A percentile compares a stretch with the other conserved stretches of the same genome.
Conservation (phyloP, 305 asterid genomes). For the Fraxinus dipetala region DNA sequence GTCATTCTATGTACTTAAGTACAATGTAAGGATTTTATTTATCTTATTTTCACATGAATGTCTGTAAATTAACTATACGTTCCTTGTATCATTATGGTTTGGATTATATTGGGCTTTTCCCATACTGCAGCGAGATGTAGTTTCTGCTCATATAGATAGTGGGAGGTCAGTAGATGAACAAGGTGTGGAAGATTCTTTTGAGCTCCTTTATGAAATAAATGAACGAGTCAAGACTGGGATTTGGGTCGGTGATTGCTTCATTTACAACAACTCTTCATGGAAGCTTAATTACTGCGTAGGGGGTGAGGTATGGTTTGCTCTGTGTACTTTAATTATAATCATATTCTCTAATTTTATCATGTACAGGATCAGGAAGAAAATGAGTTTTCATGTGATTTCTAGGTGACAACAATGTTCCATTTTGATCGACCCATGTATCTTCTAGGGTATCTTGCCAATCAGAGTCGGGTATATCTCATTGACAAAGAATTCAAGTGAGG, state of each 20-base stretch:
- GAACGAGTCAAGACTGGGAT: slow-evolving; percentile 94
- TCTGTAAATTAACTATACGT: neutral
- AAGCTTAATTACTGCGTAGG: slow-evolving; percentile 97
- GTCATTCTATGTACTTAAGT: slow-evolving; percentile 67
- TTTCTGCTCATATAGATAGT: slow-evolving; percentile 81
- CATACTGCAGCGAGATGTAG: slow-evolving; percentile 81
- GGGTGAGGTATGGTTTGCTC: slow-evolving; percentile 73
- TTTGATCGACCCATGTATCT: slow-evolving; percentile 97
- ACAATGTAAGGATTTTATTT: slow-evolving; percentile 48
- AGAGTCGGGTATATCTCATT: slow-evolving; percentile 81
- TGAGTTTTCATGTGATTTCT: slow-evolving; percentile 22
- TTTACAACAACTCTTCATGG: slow-evolving; percentile 92
- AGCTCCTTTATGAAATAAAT: slow-evolving; percentile 78
- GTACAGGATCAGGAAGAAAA: slow-evolving; percentile 21
- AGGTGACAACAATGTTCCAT: slow-evolving; percentile 98
- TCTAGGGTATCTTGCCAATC: slow-evolving; percentile 94
- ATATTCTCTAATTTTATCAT: neutral
- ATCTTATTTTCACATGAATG: neutral
- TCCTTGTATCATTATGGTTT: slow-evolving; percentile 8
- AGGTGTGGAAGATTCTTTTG: slow-evolving; percentile 95
- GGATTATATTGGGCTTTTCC: slow-evolving; percentile 19
- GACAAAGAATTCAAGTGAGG: slow-evolving; percentile 91
- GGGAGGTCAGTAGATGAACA: slow-evolving; percentile 80
- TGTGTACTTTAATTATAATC: slow-evolving; percentile 3
- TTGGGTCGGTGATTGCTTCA: slow-evolving; percentile 99